These are phyloP conservation scores for Theobroma cacao DNA, from an alignment of 345 rosid genomes.

Conservation along the genomic window DNA sequence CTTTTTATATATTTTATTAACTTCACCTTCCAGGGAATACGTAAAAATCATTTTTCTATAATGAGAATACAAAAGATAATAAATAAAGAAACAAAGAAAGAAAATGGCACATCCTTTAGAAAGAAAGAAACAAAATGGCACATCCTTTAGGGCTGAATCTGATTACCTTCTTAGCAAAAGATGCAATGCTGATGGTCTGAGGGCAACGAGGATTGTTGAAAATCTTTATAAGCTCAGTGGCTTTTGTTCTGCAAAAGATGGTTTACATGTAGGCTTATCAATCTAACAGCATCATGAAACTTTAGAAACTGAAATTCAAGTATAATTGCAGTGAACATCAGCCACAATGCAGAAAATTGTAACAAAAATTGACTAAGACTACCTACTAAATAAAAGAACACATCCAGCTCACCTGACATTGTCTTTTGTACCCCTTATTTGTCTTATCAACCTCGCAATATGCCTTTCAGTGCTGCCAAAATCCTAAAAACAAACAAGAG, in stretches of 20 bases:
- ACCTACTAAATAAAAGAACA: background rate
- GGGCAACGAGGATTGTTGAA: constrained; percentile 62
- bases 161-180: constrained; percentile 82
- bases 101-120: background rate
- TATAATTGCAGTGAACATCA: background rate
- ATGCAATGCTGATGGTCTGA: constrained; percentile 58
- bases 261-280: background rate
- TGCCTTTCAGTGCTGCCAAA: constrained; percentile 58
- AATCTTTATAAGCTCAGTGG: constrained; percentile 64
- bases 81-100: constrained; percentile 1
- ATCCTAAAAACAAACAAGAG: constrained; percentile 39
- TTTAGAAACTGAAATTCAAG: background rate
- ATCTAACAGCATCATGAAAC: background rate
- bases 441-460: constrained; percentile 58
- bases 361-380: background rate
- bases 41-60: background rate
- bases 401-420: constrained; percentile 60
- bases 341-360: background rate
- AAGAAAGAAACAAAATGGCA: constrained; percentile 6
- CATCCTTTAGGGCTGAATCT: constrained; percentile 7
- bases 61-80: no score
- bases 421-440: constrained; percentile 64
- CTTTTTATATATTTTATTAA: background rate
- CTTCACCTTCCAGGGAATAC: background rate
- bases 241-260: constrained; percentile 60